Conservation (phyloP, 192 early-diverging fungal species). For the Polychytrium aggregatum region DNA sequence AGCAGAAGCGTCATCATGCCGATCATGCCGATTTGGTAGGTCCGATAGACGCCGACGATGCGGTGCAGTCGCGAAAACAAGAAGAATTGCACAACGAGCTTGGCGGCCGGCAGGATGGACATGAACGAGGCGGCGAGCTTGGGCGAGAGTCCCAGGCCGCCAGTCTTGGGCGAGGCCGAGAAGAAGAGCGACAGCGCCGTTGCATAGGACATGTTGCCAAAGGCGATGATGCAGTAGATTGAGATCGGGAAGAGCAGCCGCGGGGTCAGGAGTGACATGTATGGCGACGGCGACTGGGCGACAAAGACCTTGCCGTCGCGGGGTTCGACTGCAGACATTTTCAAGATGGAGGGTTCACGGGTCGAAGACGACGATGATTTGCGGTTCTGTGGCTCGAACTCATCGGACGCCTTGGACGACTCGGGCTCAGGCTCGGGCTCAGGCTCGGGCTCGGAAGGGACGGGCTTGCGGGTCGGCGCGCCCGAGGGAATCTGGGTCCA, state of each 20-base stretch:
- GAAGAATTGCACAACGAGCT: constrained; percentile 24
- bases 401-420: not conserved
- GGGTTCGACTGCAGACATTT: no score
- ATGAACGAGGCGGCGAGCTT: constrained; percentile 12
- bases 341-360: no score
- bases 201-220: constrained; percentile 23
- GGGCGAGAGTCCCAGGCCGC: constrained; percentile 18
- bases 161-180: constrained; percentile 9
- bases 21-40: constrained; percentile 14
- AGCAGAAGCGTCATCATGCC: constrained; percentile 5
- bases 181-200: constrained; percentile 29
- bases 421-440: not conserved
- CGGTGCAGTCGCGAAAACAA: constrained; percentile 9
- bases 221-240: constrained; percentile 32
- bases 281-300: no score
- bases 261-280: constrained; percentile 1
- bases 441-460: not conserved
- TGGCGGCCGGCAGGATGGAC: constrained; percentile 15
- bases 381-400: not conserved
- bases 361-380: no score
- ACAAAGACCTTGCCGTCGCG: no score
- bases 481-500: constrained; percentile 4
- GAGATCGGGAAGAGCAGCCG: constrained; percentile 13
- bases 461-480: not conserved
- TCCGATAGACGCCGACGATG: constrained; percentile 3